Percentiles rank a stretch among this genome's conserved stretches.
Evolutionary conservation across 1,284 basidiomycete species (phyloP).

Genomic region (Puccinia polysora): DNA sequence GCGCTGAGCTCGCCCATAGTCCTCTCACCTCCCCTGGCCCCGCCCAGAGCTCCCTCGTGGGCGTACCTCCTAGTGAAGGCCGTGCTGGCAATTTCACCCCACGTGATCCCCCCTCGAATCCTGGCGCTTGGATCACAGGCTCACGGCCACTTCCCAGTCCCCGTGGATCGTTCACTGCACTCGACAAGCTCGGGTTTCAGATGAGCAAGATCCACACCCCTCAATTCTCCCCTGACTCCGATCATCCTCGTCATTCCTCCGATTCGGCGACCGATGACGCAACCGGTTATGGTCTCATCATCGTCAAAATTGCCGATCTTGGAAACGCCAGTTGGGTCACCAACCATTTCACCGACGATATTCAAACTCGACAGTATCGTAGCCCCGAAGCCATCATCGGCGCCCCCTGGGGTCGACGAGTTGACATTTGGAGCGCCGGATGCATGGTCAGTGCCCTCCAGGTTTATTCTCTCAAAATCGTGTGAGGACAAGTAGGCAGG

Average conservation of each 20-base stretch:
- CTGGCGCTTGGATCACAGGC: constrained; percentile 77
- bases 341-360: constrained; percentile 68
- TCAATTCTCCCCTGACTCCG: constrained; percentile 18
- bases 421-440: constrained; percentile 93
- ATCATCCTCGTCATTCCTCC: constrained; percentile 24
- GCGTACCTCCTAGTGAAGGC: constrained; percentile 90
- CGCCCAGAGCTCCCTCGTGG: constrained; percentile 66
- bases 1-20: constrained; percentile 68
- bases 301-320: constrained; percentile 97
- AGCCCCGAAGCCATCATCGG: constrained; percentile 96
- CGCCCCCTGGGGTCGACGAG: constrained; percentile 88
- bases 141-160: constrained; percentile 82
- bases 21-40: constrained; percentile 59
- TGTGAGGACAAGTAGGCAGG: not conserved
- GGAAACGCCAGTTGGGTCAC: constrained; percentile 78
- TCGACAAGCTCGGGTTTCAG: constrained; percentile 85
- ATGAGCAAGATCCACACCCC: constrained; percentile 65
- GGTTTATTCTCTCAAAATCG: not conserved
- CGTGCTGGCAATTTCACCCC: constrained; percentile 97
- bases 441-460: constrained; percentile 64
- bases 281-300: constrained; percentile 71
- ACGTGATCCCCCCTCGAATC: constrained; percentile 58
- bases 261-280: constrained; percentile 55
- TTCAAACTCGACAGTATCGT: constrained; percentile 94
- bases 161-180: constrained; percentile 69